These are phyloP conservation scores for Trifolium subterraneum DNA, from an alignment of 306 rosid genomes.

Conservation along the genomic window DNA sequence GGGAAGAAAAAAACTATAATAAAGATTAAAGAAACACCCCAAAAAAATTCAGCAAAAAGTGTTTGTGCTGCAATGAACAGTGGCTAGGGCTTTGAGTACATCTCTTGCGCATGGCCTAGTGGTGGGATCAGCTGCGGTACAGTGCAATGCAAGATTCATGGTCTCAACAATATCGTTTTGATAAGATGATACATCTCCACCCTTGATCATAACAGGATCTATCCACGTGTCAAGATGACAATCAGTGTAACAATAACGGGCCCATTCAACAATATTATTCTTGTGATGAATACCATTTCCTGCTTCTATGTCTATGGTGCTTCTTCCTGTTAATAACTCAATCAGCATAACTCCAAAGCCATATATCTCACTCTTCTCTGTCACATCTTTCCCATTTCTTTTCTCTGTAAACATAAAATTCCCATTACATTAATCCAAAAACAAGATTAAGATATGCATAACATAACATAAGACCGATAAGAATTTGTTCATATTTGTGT, in stretches of 20 bases:
- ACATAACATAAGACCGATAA: conserved; percentile 18
- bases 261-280: conserved; percentile 78
- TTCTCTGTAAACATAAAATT: conserved; percentile 53
- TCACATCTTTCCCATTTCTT: conserved; percentile 45
- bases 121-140: conserved; percentile 77
- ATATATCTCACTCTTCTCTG: conserved; percentile 74
- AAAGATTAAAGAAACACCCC: neutral
- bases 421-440: neutral
- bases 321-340: conserved; percentile 79
- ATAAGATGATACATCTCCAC: conserved; percentile 44
- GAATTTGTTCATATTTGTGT: no score
- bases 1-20: neutral
- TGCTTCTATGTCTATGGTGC: conserved; percentile 58
- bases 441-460: neutral
- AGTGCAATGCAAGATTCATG: conserved; percentile 80
- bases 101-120: conserved; percentile 79
- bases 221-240: conserved; percentile 78
- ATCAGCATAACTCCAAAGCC: conserved; percentile 74
- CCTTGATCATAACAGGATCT: conserved; percentile 54
- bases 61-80: conserved; percentile 31
- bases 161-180: conserved; percentile 68
- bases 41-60: conserved; percentile 46
- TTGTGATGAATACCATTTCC: conserved; percentile 46
- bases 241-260: conserved; percentile 77
- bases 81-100: conserved; percentile 59